Evolutionary conservation across 2,329 filamentous ascomycete species (phyloP).

Genomic region (Lasiodiplodia sp.): DNA sequence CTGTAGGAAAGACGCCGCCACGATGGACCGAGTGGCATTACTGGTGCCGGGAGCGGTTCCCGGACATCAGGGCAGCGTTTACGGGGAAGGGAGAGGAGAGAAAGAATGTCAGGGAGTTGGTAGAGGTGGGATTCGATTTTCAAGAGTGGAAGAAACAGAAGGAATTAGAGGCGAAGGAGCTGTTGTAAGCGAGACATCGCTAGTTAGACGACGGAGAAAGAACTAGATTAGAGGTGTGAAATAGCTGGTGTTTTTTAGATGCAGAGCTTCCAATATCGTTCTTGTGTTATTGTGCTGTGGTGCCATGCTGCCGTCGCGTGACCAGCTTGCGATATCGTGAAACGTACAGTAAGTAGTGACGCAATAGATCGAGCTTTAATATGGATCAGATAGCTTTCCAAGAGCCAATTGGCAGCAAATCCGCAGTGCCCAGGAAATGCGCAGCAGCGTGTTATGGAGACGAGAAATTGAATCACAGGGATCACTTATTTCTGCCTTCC

Average conservation of each 20-base stretch:
- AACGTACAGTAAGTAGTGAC: not conserved
- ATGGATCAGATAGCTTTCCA: not conserved
- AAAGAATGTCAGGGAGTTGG: constrained; percentile 65
- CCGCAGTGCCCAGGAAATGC: not conserved
- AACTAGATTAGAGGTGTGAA: not conserved
- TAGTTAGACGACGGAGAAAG: not conserved
- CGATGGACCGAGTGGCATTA: constrained; percentile 74
- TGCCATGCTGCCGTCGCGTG: not conserved
- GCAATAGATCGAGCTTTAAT: not conserved
- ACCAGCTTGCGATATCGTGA: not conserved
- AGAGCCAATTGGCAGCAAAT: not conserved
- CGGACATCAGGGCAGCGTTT: constrained; percentile 76
- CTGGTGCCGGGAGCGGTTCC: constrained; percentile 75
- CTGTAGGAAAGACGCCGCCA: constrained; percentile 70
- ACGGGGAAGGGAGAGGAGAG: constrained; percentile 67
- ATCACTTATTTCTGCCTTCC: not conserved
- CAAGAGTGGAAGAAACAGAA: constrained; percentile 40
- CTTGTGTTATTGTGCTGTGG: not conserved
- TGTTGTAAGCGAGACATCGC: constrained; percentile 22
- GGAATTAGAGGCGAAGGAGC: constrained; percentile 29
- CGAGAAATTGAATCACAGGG: not conserved
- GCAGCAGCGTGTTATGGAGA: not conserved
- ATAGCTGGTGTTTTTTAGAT: not conserved
- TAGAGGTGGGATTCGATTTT: constrained; percentile 66
- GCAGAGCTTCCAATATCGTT: not conserved